Evolutionary conservation across 441 rosid genomes (phyloP), one percentile per base, ranked within the genome.

Genomic region (Isatis lusitanica): DNA sequence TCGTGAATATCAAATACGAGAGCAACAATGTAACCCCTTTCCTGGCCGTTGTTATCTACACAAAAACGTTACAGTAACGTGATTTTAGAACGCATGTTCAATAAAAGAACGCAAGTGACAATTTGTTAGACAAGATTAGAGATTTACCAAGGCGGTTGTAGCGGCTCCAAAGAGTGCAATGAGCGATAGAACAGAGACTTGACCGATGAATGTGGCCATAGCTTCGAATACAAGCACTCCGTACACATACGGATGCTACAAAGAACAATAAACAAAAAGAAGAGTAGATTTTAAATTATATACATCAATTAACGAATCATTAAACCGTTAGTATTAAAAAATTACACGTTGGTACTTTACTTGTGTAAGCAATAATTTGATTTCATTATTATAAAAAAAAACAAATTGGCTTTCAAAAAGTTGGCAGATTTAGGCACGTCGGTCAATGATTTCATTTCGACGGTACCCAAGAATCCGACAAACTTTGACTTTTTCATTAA

Each of bases 121-220:
- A 4, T 56, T 17, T 1, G n/a, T 53, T 5, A 15, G 6, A 48
- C 11, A 51, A 42, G 77, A 33, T 7, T 35, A 66, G 46, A 47
- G 36, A 50, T 31, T 43, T 82, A 93, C 98, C 93, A 93, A 85
- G 16, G 98, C 94, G 4, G 98, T 93, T 13, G 93, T 87, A 43
- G 97, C 98, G 5, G 98, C 98, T 38, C 98, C 98, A 39, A 90
- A 93, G 74, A 93, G 74, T 60, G 98, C 97, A 71, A 90, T 88
- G 66, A 93, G 90, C 0, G 98, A 88, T 24, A 93, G 82, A 60
- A 93, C 98, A 6, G 98, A 93, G 63, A 90, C 92, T 84, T 93
- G 98, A 42, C 95, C 95, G 4, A 93, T 77, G 67, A 90, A 90
- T 0, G 98, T 93, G n/a, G 95, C 98, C 88, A 90, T 85, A 63